These are phyloP conservation scores for Gypsophila paniculata DNA, from an alignment of 179 eudicot species.

Conservation along the genomic window DNA sequence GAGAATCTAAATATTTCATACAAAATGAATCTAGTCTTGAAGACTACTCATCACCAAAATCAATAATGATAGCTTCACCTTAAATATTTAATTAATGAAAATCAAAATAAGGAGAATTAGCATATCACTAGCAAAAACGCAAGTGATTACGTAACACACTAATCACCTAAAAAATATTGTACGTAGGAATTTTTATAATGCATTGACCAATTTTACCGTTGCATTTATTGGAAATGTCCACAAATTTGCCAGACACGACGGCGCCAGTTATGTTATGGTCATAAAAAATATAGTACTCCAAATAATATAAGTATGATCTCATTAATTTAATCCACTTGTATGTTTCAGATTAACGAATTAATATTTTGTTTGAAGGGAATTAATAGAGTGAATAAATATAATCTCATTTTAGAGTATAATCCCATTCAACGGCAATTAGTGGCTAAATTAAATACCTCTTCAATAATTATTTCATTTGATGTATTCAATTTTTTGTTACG, in stretches of 20 bases:
- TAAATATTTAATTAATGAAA: not conserved
- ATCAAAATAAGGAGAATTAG: not conserved
- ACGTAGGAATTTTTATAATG: not conserved
- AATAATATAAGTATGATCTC: not conserved
- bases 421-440: no score
- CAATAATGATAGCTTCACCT: not conserved
- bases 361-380: no score
- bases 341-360: no score
- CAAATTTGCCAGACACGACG: slow-evolving; percentile 14
- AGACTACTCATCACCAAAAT: not conserved
- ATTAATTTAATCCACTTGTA: not conserved
- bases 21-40: not conserved
- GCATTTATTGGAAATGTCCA: not conserved
- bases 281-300: not conserved
- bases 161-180: not conserved
- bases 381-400: no score
- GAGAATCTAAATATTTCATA: not conserved
- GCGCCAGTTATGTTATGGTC: slow-evolving; percentile 10
- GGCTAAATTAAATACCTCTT: no score
- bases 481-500: no score
- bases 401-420: no score
- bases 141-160: slow-evolving; percentile 20
- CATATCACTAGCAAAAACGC: slow-evolving; percentile 6
- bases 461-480: no score
- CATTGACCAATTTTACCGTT: slow-evolving; percentile 3